Conservation (phyloP, 441 rosid genomes). For the Euphorbia neoarborescens region DNA sequence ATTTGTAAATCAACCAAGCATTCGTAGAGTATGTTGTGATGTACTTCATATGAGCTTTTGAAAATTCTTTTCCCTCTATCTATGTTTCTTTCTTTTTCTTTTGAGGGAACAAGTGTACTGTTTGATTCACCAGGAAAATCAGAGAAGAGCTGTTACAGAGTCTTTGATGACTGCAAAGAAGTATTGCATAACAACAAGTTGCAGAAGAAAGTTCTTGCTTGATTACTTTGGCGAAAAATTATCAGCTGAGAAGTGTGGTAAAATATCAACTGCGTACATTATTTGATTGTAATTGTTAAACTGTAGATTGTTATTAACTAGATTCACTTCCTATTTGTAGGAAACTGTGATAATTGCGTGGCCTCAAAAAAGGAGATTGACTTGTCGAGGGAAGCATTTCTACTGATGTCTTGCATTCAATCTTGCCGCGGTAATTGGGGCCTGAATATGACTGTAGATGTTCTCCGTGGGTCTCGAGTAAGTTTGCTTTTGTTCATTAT, state of each 20-base stretch:
- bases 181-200: constrained; percentile 33
- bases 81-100: neutral
- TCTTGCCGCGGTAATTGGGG: constrained; percentile 45
- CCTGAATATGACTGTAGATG: constrained; percentile 38
- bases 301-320: constrained; percentile 3
- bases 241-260: constrained; percentile 39
- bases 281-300: neutral
- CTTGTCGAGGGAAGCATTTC: constrained; percentile 41
- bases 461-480: constrained; percentile 52
- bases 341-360: constrained; percentile 50
- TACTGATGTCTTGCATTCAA: constrained; percentile 34
- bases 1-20: constrained; percentile 5
- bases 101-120: constrained; percentile 5
- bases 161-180: constrained; percentile 37
- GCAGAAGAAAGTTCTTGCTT: constrained; percentile 50
- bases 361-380: constrained; percentile 31
- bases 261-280: constrained; percentile 4
- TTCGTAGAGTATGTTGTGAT: neutral
- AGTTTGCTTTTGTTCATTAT: constrained; percentile 18
- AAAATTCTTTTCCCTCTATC: neutral
- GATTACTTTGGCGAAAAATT: constrained; percentile 36
- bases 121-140: constrained; percentile 30
- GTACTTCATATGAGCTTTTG: constrained; percentile 1
- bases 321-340: constrained; percentile 20
- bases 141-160: constrained; percentile 34